Conservation (phyloP, 176 grass and related monocot genomes). For the Oryza rufipogon region DNA sequence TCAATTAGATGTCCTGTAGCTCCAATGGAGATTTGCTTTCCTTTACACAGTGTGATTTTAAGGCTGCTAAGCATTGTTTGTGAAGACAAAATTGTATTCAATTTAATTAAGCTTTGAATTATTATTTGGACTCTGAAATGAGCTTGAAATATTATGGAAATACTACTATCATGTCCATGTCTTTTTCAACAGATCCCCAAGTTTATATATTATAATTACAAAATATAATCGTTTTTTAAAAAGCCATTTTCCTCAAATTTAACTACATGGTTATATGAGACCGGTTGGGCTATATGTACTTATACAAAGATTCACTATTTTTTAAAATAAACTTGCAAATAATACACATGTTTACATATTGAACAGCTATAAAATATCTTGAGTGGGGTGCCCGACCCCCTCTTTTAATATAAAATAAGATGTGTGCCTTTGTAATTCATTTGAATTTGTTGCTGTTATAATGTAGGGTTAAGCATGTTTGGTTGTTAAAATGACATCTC, state of each 20-base stretch:
- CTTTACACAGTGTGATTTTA: conserved; percentile 1
- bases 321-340: neutral
- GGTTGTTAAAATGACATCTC: neutral
- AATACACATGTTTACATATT: too few species aligned
- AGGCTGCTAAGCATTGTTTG: conserved; percentile 24
- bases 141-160: neutral
- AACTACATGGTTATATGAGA: too few species aligned
- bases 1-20: conserved; percentile 14
- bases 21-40: neutral
- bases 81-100: conserved; percentile 1
- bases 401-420: neutral
- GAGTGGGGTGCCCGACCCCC: neutral
- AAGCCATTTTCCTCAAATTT: too few species aligned
- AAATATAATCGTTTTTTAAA: too few species aligned
- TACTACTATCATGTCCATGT: neutral
- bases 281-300: too few species aligned
- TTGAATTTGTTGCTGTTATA: neutral
- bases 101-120: conserved; percentile 15
- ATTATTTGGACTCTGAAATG: neutral
- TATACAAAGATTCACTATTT: neutral
- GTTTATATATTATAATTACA: too few species aligned
- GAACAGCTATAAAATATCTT: neutral
- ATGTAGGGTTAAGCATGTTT: too few species aligned
- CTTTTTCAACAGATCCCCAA: too few species aligned
- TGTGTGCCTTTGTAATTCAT: neutral